Conservation (phyloP, 495 filamentous ascomycete species). For the Polyplosphaeria fusca region DNA sequence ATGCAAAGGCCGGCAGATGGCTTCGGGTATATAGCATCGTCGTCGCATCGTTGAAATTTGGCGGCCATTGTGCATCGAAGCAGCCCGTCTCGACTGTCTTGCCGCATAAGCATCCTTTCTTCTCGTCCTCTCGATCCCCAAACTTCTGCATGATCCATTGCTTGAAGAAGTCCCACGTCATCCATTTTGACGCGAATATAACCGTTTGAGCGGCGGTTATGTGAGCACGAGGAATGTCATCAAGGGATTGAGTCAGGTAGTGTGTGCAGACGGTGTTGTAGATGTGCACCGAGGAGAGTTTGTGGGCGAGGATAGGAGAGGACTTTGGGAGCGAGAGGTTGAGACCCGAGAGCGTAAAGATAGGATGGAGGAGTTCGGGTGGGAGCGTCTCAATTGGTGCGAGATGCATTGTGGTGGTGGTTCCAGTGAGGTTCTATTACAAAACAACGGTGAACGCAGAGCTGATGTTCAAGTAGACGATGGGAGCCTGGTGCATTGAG, state of each 20-base stretch:
- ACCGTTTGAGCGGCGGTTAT: conserved; percentile 12
- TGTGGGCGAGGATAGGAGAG: conserved; percentile 22
- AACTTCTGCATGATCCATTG: conserved; percentile 6
- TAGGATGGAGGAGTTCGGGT: conserved; percentile 25
- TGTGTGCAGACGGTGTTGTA: conserved; percentile 18
- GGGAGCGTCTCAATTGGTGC: conserved; percentile 26
- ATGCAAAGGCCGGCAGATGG: conserved; percentile 25
- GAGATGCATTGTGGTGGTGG: conserved; percentile 10
- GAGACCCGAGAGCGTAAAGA: conserved; percentile 21
- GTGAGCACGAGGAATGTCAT: not conserved
- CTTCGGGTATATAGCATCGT: conserved; percentile 18
- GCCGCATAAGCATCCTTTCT: conserved; percentile 22
- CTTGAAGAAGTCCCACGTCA: conserved; percentile 30
- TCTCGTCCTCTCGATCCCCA: not conserved
- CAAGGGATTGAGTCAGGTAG: conserved; percentile 11
- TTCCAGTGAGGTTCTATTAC: no score
- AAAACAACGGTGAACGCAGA: no score
- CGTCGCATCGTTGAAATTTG: conserved; percentile 23
- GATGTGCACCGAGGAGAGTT: conserved; percentile 20
- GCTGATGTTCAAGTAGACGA: no score
- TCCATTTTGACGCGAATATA: conserved; percentile 22
- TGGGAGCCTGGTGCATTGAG: no score
- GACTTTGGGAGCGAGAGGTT: conserved; percentile 16
- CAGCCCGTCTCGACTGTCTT: conserved; percentile 19
- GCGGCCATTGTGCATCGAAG: conserved; percentile 23